These are phyloP conservation scores for Colletotrichum spaethianum DNA, from an alignment of 2,329 filamentous ascomycete species.

Conservation along the genomic window DNA sequence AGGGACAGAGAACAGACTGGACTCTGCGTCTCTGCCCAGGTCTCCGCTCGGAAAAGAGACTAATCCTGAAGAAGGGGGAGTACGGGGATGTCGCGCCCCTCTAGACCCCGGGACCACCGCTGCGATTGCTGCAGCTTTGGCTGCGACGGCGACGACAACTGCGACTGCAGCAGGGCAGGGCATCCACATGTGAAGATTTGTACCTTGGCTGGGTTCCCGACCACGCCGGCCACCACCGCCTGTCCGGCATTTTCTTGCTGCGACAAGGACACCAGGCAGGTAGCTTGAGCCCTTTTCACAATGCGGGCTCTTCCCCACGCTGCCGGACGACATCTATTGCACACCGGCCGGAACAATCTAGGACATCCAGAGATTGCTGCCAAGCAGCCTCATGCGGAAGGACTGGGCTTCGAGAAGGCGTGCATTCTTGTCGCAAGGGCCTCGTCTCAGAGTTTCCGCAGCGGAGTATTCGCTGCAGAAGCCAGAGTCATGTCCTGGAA, in stretches of 20 bases:
- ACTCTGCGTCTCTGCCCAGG: constrained; percentile 5
- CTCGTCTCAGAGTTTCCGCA: constrained; percentile 11
- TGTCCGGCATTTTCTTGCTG: constrained; percentile 17
- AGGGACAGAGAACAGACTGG: constrained; percentile 21
- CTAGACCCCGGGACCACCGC: constrained; percentile 25
- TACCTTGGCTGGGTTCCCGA: constrained; percentile 1
- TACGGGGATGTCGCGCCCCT: background rate
- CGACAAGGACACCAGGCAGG: background rate
- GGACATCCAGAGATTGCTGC: background rate
- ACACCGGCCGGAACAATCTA: background rate
- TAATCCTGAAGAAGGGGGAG: constrained; percentile 20
- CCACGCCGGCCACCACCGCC: constrained; percentile 7
- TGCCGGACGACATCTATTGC: background rate
- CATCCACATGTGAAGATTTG: constrained; percentile 24
- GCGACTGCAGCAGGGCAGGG: background rate
- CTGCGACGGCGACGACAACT: background rate
- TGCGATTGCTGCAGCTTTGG: constrained; percentile 15
- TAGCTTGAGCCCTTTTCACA: background rate
- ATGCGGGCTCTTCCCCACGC: constrained; percentile 10
- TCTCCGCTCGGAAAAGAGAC: constrained; percentile 19
- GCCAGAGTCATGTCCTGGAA: constrained; percentile 22
- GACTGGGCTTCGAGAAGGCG: background rate
- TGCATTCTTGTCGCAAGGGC: constrained; percentile 13
- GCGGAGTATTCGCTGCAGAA: constrained; percentile 7
- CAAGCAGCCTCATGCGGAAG: background rate